Percentiles rank a stretch among this genome's conserved stretches.
Evolutionary conservation across 768 basidiomycete species (phyloP).

Genomic region (Cantharellus anzutake): DNA sequence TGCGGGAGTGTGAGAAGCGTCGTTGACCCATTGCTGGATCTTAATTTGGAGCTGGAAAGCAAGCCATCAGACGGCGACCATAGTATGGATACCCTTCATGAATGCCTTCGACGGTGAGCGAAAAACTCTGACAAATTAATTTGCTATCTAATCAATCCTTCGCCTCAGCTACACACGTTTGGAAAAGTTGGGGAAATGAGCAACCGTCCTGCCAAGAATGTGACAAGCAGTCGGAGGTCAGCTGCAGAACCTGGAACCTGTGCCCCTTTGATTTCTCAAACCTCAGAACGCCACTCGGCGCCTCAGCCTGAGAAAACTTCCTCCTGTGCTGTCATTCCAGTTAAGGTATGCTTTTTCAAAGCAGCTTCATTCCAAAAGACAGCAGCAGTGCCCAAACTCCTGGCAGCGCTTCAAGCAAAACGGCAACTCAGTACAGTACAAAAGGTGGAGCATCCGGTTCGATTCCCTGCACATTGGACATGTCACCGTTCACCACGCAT

Average conservation of each 20-base stretch:
- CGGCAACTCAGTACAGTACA: slow-evolving; percentile 28
- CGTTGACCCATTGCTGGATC: slow-evolving; percentile 76
- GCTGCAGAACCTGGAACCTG: slow-evolving; percentile 11
- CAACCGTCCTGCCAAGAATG: slow-evolving; percentile 67
- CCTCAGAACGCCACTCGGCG: slow-evolving; percentile 62
- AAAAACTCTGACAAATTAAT: neutral
- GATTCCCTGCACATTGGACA: slow-evolving; percentile 69
- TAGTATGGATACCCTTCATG: slow-evolving; percentile 31
- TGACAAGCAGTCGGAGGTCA: slow-evolving; percentile 42
- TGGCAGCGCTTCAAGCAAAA: slow-evolving; percentile 82
- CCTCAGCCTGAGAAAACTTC: slow-evolving; percentile 65
- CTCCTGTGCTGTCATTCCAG: slow-evolving; percentile 82
- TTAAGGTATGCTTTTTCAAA: slow-evolving; percentile 40
- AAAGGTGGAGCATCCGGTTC: slow-evolving; percentile 71
- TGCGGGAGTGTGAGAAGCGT: slow-evolving; percentile 66
- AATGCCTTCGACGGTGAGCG: slow-evolving; percentile 28
- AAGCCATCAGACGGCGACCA: slow-evolving; percentile 9
- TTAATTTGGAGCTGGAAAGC: slow-evolving; percentile 65
- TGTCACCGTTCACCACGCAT: slow-evolving; percentile 69
- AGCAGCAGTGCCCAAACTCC: neutral
- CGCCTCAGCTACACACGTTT: slow-evolving; percentile 55
- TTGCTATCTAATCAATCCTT: neutral
- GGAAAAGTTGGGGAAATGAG: slow-evolving; percentile 66
- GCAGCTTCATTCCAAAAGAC: neutral
- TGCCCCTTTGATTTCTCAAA: neutral